phyloP scores from a whole-genome alignment of 1,284 basidiomycete species.

The Naganishia albida region DNA sequence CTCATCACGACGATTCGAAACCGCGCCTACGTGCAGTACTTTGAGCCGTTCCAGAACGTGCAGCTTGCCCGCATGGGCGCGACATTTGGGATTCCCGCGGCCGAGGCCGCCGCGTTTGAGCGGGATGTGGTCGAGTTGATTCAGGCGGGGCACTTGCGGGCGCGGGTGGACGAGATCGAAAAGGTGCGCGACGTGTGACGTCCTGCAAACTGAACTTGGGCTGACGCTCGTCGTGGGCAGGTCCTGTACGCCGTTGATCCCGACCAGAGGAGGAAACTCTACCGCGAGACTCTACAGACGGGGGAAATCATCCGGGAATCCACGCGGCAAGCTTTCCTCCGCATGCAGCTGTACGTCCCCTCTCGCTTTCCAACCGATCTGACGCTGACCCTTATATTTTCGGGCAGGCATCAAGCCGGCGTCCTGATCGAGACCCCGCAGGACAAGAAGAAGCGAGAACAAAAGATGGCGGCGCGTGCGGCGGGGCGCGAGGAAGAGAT shows the following conservation, averaged over 20 bases:
- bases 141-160: constrained; percentile 17
- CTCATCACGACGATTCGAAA: constrained; percentile 19
- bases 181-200: constrained; percentile 14
- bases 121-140: constrained; percentile 25
- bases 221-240: background rate
- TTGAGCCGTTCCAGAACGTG: constrained; percentile 31
- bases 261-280: constrained; percentile 25
- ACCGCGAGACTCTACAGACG: constrained; percentile 17
- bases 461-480: background rate
- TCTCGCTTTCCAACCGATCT: background rate
- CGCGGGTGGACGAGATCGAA: constrained; percentile 30
- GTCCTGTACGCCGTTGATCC: constrained; percentile 24
- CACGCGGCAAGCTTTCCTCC: constrained; percentile 25
- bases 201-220: background rate
- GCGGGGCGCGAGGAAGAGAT: background rate
- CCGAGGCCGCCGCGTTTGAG: background rate
- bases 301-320: constrained; percentile 23
- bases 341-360: constrained; percentile 33
- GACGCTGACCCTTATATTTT: background rate
- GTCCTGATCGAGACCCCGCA: constrained; percentile 11
- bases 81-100: constrained; percentile 26
- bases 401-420: constrained; percentile 25
- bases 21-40: constrained; percentile 33
- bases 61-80: constrained; percentile 27
- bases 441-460: constrained; percentile 24